Evolutionary conservation across 108 stramenopile genomes (phyloP).

Genomic region (Cyclotella cryptica): DNA sequence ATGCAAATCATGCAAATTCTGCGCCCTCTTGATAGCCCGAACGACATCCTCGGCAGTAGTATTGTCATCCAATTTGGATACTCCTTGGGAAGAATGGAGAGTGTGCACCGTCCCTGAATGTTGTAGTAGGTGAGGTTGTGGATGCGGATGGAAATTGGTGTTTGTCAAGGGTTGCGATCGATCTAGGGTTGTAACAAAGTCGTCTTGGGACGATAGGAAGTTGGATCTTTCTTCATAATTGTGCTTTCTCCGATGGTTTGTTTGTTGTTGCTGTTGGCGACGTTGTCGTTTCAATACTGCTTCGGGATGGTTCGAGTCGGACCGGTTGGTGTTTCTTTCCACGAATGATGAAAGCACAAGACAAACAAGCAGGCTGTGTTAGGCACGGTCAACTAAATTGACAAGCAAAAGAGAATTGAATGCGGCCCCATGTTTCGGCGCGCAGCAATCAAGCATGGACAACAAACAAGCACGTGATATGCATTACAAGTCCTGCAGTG

Average conservation of each 20-base stretch:
- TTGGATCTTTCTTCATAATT: slow-evolving; percentile 26
- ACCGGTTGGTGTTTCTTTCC: slow-evolving; percentile 17
- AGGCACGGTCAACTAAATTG: neutral
- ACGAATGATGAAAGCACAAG: neutral
- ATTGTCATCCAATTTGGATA: slow-evolving; percentile 60
- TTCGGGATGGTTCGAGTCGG: slow-evolving; percentile 42
- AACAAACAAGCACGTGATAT: too few species aligned
- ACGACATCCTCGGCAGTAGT: slow-evolving; percentile 77
- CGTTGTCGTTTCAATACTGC: slow-evolving; percentile 41
- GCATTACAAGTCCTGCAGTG: too few species aligned
- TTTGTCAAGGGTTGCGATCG: slow-evolving; percentile 8
- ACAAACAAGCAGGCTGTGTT: neutral
- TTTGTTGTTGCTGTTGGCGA: neutral
- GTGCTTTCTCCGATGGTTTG: slow-evolving; percentile 29
- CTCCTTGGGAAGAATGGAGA: slow-evolving; percentile 56
- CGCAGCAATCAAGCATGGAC: too few species aligned
- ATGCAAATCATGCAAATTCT: slow-evolving; percentile 78
- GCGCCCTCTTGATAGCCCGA: slow-evolving; percentile 74
- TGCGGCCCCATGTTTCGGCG: too few species aligned
- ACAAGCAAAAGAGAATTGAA: neutral
- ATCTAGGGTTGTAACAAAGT: slow-evolving; percentile 28
- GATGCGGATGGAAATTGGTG: slow-evolving; percentile 7
- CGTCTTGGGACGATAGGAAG: slow-evolving; percentile 16
- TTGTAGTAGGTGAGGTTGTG: neutral
- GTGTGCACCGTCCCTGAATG: slow-evolving; percentile 6